These are phyloP conservation scores for Claviceps africana DNA, from an alignment of 2,329 filamentous ascomycete species.

Conservation along the genomic window DNA sequence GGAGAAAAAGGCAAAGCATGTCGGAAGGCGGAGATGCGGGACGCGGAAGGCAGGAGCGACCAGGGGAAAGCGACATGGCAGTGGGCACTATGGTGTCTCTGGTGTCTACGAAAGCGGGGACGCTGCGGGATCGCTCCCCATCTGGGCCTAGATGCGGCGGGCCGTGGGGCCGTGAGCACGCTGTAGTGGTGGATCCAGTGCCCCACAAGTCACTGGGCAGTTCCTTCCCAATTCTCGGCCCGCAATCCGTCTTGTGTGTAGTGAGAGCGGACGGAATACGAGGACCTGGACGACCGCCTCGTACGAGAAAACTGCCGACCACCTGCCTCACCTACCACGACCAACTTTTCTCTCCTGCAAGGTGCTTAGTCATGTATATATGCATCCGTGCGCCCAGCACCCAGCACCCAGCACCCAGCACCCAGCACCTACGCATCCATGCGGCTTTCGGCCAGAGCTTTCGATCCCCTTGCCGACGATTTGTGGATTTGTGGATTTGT, in stretches of 20 bases:
- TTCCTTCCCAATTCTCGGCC: slow-evolving; percentile 1
- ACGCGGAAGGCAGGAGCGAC: too few relatives aligned
- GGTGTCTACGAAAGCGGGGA: not conserved
- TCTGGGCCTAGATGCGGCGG: too few relatives aligned
- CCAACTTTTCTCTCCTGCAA: not conserved
- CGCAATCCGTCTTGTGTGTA: too few relatives aligned
- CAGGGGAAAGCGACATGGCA: too few relatives aligned
- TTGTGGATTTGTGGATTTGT: not conserved
- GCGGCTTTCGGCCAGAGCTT: not conserved
- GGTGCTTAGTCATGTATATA: not conserved
- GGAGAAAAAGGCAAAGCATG: too few relatives aligned
- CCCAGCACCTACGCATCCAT: too few relatives aligned
- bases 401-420: not conserved
- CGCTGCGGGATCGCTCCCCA: not conserved
- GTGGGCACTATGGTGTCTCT: too few relatives aligned
- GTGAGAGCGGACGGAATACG: slow-evolving; percentile 4
- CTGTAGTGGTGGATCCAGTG: too few relatives aligned
- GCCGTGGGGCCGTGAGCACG: too few relatives aligned
- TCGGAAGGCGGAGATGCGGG: too few relatives aligned
- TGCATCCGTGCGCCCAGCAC: not conserved
- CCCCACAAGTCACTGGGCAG: not conserved
- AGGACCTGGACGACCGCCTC: not conserved
- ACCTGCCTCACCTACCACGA: not conserved
- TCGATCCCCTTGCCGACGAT: not conserved
- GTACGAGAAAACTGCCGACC: not conserved